A percentile compares a stretch with the other conserved stretches of the same genome.
Evolutionary conservation across 148 eudicot genomes (phyloP).

Genomic region (Suaeda aralocaspica): DNA sequence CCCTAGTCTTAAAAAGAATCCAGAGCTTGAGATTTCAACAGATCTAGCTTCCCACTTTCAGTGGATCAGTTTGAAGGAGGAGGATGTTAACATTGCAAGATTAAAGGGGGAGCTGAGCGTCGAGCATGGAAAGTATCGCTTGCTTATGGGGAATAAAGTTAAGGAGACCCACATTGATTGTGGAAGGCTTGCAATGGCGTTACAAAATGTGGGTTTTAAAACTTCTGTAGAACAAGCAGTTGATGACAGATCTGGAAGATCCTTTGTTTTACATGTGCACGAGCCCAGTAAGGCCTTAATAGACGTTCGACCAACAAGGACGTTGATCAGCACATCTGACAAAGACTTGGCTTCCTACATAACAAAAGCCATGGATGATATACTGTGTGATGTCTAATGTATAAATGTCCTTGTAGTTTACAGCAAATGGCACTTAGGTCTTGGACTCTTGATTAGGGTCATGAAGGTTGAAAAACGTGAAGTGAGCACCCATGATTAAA

Average conservation of each 20-base stretch:
- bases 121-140: conserved; percentile 48
- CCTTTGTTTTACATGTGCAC: conserved; percentile 29
- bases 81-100: conserved; percentile 40
- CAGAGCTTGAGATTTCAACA: conserved; percentile 48
- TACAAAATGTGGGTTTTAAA: conserved; percentile 56
- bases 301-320: conserved; percentile 35
- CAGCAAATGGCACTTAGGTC: not conserved
- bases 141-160: conserved; percentile 30
- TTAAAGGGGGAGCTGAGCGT: conserved; percentile 61
- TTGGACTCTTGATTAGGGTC: not conserved
- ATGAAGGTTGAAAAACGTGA: not conserved
- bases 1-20: conserved; percentile 37
- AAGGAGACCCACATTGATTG: conserved; percentile 34
- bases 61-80: conserved; percentile 39
- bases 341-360: conserved; percentile 44
- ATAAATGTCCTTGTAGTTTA: not conserved
- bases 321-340: conserved; percentile 48
- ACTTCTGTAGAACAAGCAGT: conserved; percentile 34
- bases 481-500: not conserved
- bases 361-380: conserved; percentile 39
- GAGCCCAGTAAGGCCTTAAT: conserved; percentile 53
- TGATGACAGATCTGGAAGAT: conserved; percentile 26
- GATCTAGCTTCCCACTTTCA: conserved; percentile 48
- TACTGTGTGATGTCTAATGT: conserved; percentile 36
- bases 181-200: conserved; percentile 30